Percentiles rank a stretch among this genome's conserved stretches.
Evolutionary conservation across 257 asterid species (phyloP).

Genomic region (Nicotiana sylvestris): DNA sequence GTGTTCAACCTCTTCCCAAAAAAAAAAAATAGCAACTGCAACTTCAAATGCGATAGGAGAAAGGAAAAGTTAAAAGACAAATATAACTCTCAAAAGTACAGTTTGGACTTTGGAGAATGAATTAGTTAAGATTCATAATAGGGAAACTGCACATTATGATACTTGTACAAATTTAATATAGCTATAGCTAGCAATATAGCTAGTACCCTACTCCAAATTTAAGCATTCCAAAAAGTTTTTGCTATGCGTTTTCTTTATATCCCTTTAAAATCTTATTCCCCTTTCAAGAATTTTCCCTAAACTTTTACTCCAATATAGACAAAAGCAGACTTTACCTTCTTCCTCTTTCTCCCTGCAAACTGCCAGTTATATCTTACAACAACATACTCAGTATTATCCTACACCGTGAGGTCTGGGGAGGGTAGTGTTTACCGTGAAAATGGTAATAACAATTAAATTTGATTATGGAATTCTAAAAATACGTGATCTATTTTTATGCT

Average conservation of each 20-base stretch:
- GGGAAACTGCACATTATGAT: neutral
- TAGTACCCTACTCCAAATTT: neutral
- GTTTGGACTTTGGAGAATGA: neutral
- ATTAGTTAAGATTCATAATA: neutral
- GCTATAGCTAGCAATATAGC: too few species aligned
- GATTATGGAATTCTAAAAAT: too few species aligned
- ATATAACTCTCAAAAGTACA: neutral
- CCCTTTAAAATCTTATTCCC: neutral
- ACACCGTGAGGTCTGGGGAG: too few species aligned
- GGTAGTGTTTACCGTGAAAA: too few species aligned
- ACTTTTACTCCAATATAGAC: neutral
- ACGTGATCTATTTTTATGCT: too few species aligned
- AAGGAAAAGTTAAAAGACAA: neutral
- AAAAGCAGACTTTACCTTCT: neutral
- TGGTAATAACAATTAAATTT: too few species aligned
- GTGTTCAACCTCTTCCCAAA: neutral
- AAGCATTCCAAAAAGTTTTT: neutral
- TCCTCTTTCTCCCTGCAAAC: neutral
- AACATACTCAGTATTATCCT: too few species aligned
- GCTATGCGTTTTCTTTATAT: too few species aligned
- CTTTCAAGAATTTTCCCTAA: neutral
- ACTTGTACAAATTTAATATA: neutral
- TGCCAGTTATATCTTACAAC: too few species aligned
- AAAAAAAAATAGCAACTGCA: neutral
- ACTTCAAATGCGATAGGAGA: neutral